Evolutionary conservation across 2,329 filamentous ascomycete species (phyloP).

Genomic region (Eutypa lata): DNA sequence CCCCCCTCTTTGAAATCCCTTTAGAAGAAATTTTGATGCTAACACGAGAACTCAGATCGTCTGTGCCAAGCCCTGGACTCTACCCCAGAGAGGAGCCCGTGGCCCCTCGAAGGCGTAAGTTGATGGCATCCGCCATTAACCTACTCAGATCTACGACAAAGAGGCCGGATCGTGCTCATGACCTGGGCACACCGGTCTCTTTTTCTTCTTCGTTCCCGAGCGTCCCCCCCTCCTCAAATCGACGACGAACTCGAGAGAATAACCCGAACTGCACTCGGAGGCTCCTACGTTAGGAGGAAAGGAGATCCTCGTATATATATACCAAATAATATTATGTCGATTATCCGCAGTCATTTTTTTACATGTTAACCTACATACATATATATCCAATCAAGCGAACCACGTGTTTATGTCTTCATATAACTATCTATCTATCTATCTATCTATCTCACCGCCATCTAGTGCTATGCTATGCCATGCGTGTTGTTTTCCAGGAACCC

Average conservation of each 20-base stretch:
- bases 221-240: neutral
- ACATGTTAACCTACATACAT: neutral
- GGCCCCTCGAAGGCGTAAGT: slow-evolving; percentile 34
- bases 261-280: too few species aligned
- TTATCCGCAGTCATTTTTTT: neutral
- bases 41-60: slow-evolving; percentile 49
- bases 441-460: neutral
- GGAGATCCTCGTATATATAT: neutral
- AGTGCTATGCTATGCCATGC: too few species aligned
- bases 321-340: neutral
- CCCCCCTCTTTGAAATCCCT: neutral
- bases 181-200: too few species aligned
- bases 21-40: slow-evolving; percentile 1
- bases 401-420: neutral
- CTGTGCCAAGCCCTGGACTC: slow-evolving; percentile 67
- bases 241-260: too few species aligned
- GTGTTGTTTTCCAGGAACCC: too few species aligned
- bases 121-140: slow-evolving; percentile 28
- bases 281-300: neutral
- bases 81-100: slow-evolving; percentile 51
- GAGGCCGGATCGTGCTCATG: too few species aligned
- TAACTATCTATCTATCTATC: neutral
- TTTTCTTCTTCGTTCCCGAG: neutral
- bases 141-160: neutral
- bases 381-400: neutral